Percentiles rank a stretch among this genome's conserved stretches.
These are phyloP conservation scores for Spinacia oleracea DNA, from an alignment of 179 eudicot species.

Conservation along the genomic window DNA sequence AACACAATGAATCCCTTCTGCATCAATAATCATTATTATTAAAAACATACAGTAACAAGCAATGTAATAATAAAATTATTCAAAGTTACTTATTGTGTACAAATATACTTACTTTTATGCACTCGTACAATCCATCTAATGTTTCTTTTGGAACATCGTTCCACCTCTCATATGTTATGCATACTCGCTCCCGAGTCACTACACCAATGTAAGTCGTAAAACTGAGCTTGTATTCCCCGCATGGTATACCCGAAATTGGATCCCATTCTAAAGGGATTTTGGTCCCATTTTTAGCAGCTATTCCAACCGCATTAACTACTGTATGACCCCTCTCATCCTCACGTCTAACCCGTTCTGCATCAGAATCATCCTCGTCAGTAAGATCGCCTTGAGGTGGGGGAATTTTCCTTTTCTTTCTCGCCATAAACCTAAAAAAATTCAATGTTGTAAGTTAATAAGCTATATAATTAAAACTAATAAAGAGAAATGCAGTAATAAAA, in stretches of 20 bases:
- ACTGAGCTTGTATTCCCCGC: neutral
- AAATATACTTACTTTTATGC: too few species aligned
- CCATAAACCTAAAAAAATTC: neutral
- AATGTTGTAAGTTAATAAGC: too few species aligned
- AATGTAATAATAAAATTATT: too few species aligned
- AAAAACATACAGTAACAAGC: too few species aligned
- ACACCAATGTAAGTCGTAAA: neutral
- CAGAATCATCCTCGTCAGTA: neutral
- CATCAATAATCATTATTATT: too few species aligned
- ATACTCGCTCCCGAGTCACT: neutral
- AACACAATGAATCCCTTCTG: neutral
- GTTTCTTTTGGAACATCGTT: neutral
- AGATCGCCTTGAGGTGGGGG: neutral
- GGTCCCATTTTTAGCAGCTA: neutral
- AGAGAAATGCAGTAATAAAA: neutral
- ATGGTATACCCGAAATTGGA: neutral
- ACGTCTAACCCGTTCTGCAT: neutral
- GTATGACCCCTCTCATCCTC: neutral
- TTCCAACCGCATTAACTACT: neutral
- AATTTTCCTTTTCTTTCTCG: neutral
- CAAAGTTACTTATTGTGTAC: too few species aligned
- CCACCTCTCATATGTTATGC: neutral
- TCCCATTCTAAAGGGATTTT: constrained; percentile 4
- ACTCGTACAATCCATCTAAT: neutral
- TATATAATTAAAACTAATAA: neutral